These are phyloP conservation scores for Rhodosporidiobolus odoratus DNA, from an alignment of 768 basidiomycete genomes.

Conservation along the genomic window DNA sequence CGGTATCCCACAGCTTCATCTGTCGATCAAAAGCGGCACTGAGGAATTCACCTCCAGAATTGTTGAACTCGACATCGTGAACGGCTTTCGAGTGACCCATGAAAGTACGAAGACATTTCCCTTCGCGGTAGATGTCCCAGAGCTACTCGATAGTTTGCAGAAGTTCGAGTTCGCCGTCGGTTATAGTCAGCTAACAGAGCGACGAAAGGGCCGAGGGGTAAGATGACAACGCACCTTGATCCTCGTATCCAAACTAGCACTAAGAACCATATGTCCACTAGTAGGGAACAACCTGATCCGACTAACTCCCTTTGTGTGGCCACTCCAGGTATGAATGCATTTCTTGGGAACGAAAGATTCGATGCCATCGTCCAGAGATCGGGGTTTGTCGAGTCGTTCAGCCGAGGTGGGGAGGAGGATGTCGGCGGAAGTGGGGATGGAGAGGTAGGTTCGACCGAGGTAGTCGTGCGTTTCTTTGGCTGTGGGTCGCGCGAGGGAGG, in stretches of 20 bases:
- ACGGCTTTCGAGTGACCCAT: conserved; percentile 95
- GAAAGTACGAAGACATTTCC: conserved; percentile 93
- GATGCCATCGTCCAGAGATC: conserved; percentile 60
- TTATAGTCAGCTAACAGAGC: neutral
- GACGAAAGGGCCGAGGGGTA: conserved; percentile 7
- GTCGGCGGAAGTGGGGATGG: conserved; percentile 59
- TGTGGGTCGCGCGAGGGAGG: conserved; percentile 21
- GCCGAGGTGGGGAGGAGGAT: conserved; percentile 12
- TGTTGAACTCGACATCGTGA: conserved; percentile 92
- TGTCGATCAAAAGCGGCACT: conserved; percentile 92
- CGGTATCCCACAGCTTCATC: conserved; percentile 99
- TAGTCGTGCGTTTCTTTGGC: conserved; percentile 93
- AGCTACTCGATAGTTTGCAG: conserved; percentile 56
- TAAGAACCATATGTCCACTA: conserved; percentile 85
- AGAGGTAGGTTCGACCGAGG: conserved; percentile 97
- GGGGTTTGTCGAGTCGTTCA: conserved; percentile 9
- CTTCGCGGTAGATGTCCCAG: conserved; percentile 96
- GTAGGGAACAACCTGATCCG: conserved; percentile 86
- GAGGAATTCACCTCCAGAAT: conserved; percentile 80
- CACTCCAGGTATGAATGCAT: conserved; percentile 97
- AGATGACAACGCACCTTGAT: conserved; percentile 63
- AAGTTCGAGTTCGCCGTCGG: too few species aligned
- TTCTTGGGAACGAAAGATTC: conserved; percentile 91
- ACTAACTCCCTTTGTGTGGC: conserved; percentile 94
- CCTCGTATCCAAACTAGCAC: conserved; percentile 96